Evolutionary conservation across 345 rosid species (phyloP), one percentile per base, ranked within the genome.

Genomic region (Adansonia digitata): DNA sequence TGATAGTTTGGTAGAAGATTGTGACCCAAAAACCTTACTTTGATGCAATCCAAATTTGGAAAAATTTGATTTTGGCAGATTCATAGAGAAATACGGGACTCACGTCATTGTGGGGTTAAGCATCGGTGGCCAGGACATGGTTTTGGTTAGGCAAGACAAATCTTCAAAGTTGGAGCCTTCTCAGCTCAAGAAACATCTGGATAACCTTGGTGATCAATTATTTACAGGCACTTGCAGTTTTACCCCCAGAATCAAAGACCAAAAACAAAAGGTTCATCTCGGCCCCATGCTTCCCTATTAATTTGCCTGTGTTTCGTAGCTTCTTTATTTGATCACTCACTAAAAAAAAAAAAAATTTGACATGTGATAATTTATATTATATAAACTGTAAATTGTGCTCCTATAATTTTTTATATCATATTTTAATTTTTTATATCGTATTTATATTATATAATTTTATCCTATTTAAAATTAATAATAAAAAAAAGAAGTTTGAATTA

Each of bases 31-130:
- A 51, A 6, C 15, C 56, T 5, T n/a, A 51, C 11, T 24, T n/a
- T n/a, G n/a, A n/a, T n/a, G n/a, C n/a, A n/a, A n/a, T n/a, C n/a
- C n/a, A n/a, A n/a, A n/a, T n/a, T n/a, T n/a, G n/a, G n/a, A n/a
- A n/a, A n/a, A n/a, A n/a, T n/a, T n/a, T n/a, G n/a, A n/a, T n/a
- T n/a, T n/a, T 57, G 62, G 74, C 92, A 95, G 99, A 76, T 95
- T 95, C 78, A 93, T 95, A 14, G 90, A 90, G 82, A 91, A 79
- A 72, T 93, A 91, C 70, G 99, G 99, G 64, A 95, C 99, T 27
- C 99, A 95, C 72, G 73, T 95, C 5, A 81, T 93, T 9, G 94
- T 86, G 52, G 99, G 98, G 49, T 49, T 95, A 31, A 81, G 94
- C 55, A 78, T 95, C 1, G 99, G 99, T 14, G 99, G 99, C 13